A percentile compares a stretch with the other conserved stretches of the same genome.
Conservation (phyloP, 345 rosid species). For the Eucalyptus regnans region DNA sequence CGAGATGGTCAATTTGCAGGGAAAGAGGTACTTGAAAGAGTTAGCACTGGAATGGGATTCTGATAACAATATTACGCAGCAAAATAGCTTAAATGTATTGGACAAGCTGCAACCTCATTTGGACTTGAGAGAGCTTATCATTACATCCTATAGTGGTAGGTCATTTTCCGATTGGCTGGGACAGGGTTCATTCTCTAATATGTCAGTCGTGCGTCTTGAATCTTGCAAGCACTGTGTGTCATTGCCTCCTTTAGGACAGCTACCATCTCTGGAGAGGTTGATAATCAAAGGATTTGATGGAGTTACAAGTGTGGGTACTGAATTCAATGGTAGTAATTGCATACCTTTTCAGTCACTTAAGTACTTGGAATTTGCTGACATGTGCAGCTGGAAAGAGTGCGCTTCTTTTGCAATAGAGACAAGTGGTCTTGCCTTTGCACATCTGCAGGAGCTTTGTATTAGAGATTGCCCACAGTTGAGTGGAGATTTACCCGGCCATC, state of each 20-base stretch:
- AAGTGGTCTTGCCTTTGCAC: neutral
- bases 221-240: constrained; percentile 14
- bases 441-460: neutral
- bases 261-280: constrained; percentile 18
- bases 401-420: neutral
- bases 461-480: neutral
- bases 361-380: neutral
- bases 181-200: constrained; percentile 1
- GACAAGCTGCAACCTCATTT: constrained; percentile 25
- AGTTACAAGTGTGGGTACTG: constrained; percentile 11
- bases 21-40: constrained; percentile 11
- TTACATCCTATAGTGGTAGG: constrained; percentile 16
- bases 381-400: constrained; percentile 1
- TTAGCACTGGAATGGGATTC: constrained; percentile 16
- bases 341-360: constrained; percentile 18
- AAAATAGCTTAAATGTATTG: constrained; percentile 7
- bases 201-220: constrained; percentile 3
- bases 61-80: neutral
- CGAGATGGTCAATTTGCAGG: neutral
- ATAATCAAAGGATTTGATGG: constrained; percentile 6
- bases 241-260: constrained; percentile 26
- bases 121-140: constrained; percentile 13
- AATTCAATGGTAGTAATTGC: constrained; percentile 11
- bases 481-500: neutral
- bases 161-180: constrained; percentile 26